Base-by-base conservation (phyloP, 2,329 filamentous ascomycete genomes). In the Fusarium tuaranense region DNA sequence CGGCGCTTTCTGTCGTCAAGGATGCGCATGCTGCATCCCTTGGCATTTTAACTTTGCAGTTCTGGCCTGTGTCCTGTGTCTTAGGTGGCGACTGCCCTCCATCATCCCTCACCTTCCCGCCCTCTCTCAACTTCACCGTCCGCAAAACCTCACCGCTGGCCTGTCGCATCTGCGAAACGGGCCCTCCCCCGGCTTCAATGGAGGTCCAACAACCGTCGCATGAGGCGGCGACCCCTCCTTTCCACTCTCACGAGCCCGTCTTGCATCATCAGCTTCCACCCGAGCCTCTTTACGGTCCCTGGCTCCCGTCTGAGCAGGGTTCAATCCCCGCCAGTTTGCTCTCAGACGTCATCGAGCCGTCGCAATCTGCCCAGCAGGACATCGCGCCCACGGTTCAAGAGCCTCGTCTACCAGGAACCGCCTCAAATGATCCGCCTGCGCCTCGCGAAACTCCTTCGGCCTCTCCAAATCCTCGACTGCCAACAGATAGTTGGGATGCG, bases 31-130 rank as follows among this genome's bases (percentile, higher is more conserved):
- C 32, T 30, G 61, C 63, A 53, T 44, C 58, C 55, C 20, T 39
- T 61, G 39, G 44, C 46, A 48, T 63, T 58, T 59, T 66, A 62
- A 32, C 62, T 48, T 58, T 64, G 20, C 63, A 62, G 69, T 25
- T 75, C 68, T 71, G 63, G 63, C 66, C 63, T 71, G 61, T 73
- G 63, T 65, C 72, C 57, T 70, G 61, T 73, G 63, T 63, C 72
- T 69, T 68, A 63, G 65, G 70, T 74, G 72, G 72, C 72, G 67
- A 75, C 73, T 75, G 53, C 58, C 63, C 69, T 74, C 53, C 63
- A 59, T 48, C 63, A 53, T 58, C 66, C 72, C 63, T 73, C 57
- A 70, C 72, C 69, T 36, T 63, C 44, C 46, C 60, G 59, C 72
- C 69, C 22, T 65, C 69, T 38, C 44, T 55, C 44, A 39, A 53